phyloP scores from a whole-genome alignment of 2,329 filamentous ascomycete species.

The Mariannaea elegans region DNA sequence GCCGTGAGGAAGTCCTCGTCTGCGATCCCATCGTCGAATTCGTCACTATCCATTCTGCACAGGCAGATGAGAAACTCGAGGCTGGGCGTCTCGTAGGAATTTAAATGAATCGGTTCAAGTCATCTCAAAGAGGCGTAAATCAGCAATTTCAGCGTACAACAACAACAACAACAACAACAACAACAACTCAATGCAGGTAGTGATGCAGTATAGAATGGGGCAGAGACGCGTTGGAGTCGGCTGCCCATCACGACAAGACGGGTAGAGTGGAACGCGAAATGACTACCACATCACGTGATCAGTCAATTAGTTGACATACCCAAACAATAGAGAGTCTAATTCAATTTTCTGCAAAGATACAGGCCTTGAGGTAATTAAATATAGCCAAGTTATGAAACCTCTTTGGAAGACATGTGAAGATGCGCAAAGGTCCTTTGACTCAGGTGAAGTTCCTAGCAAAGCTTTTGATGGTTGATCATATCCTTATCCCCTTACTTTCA shows the following conservation, averaged over 20 bases:
- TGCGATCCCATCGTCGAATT: slow-evolving; percentile 70
- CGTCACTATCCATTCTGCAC: slow-evolving; percentile 62
- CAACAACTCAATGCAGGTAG: neutral
- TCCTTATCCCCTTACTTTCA: too few species aligned
- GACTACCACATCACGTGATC: slow-evolving; percentile 42
- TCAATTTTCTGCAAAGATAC: too few species aligned
- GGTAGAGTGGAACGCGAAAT: slow-evolving; percentile 40
- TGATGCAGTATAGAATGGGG: neutral
- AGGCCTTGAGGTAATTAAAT: too few species aligned
- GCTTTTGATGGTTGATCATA: too few species aligned
- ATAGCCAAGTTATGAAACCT: too few species aligned
- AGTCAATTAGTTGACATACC: too few species aligned
- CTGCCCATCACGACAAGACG: slow-evolving; percentile 8
- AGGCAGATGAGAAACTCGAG: neutral
- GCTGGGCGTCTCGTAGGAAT: neutral
- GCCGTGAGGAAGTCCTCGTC: slow-evolving; percentile 73
- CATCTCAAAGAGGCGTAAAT: neutral
- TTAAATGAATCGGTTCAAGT: neutral
- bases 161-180: too few species aligned
- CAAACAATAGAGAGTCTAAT: too few species aligned
- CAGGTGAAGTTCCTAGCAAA: too few species aligned
- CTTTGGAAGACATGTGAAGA: too few species aligned
- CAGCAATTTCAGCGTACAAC: neutral
- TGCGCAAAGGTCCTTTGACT: too few species aligned
- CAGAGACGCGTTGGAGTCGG: slow-evolving; percentile 21